Base-by-base conservation (phyloP, 345 rosid genomes). In the Firmiana major region DNA sequence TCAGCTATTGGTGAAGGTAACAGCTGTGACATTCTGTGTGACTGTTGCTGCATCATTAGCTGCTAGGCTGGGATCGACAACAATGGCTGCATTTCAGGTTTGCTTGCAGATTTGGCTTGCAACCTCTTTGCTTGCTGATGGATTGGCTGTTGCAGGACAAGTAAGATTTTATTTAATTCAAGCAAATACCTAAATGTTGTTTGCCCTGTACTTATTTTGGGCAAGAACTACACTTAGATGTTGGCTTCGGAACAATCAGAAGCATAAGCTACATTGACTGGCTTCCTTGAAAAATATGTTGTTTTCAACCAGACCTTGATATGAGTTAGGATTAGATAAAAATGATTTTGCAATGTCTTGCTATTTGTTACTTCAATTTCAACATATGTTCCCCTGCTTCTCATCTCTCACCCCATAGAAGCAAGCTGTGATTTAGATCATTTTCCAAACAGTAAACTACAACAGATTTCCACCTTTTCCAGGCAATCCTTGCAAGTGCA, bases 31-130 rank as follows among this genome's bases (percentile, higher is more conserved):
- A 10, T 88, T 86, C 81, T 91, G 91, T 55, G 89, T 88, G 79
- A 91, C 96, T 3, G 77, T 91, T 28, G 87, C 93, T 0, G 90
- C 92, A 28, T 91, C 96, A 22, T 71, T 89, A 83, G 93, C 93
- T 2, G 89, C 92, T 46, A 80, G 87, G 75, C 81, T 78, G 74
- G 93, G 92, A 43, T 46, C 93, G 11, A 88, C 81, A 19, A 73
- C 88, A 66, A 91, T 91, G 96, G 93, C 96, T 7, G 93, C 96
- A 45, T 91, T 91, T 79, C 92, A 89, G 81, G 79, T 89, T 36
- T 91, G 93, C 88, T 85, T 91, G 87, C 96, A 91, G 81, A 80
- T 89, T 72, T 88, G 93, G 96, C 54, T 91, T 81, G 79, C 92
- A 17, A 79, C 91, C 8, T 91, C 93, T n/a, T 87, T 89, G 76